phyloP scores from a whole-genome alignment of 805 yeast genomes.

The Metschnikowia orientalis region DNA sequence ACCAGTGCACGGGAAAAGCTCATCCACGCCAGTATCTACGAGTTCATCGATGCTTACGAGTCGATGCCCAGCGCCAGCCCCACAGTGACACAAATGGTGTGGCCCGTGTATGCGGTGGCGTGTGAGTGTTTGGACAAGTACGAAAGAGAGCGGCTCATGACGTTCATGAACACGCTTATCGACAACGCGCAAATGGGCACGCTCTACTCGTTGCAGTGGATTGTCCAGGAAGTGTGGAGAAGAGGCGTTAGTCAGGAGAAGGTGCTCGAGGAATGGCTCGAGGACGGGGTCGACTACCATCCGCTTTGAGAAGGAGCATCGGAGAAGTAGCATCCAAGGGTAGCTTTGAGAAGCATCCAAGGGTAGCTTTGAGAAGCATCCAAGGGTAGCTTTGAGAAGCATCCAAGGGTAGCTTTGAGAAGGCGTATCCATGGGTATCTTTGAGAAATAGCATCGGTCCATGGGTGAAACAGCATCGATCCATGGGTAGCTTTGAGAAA shows the following conservation, averaged over 20 bases:
- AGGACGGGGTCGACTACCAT: slow-evolving; percentile 48
- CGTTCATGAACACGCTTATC: slow-evolving; percentile 41
- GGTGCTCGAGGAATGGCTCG: slow-evolving; percentile 44
- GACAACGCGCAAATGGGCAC: slow-evolving; percentile 54
- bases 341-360: background rate
- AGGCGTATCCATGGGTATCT: too few relatives aligned
- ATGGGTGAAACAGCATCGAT: too few relatives aligned
- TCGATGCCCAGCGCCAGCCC: slow-evolving; percentile 45
- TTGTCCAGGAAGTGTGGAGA: slow-evolving; percentile 47
- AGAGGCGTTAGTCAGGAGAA: slow-evolving; percentile 41
- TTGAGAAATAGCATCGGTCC: too few relatives aligned
- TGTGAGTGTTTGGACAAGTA: slow-evolving; percentile 36
- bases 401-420: too few relatives aligned
- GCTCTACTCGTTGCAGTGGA: slow-evolving; percentile 36
- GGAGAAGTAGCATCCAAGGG: background rate
- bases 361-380: too few relatives aligned
- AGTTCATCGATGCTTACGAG: slow-evolving; percentile 45
- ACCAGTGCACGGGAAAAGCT: slow-evolving; percentile 23
- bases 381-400: too few relatives aligned
- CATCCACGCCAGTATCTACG: slow-evolving; percentile 34
- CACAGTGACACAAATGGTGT: slow-evolving; percentile 56
- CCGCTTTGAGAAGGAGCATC: slow-evolving; percentile 24
- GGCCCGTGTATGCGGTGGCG: slow-evolving; percentile 54
- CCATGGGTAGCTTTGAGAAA: too few relatives aligned
- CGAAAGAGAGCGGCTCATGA: slow-evolving; percentile 27